A percentile compares a stretch with the other conserved stretches of the same genome.
These are phyloP conservation scores for Pyrenophora teres DNA, from an alignment of 2,329 filamentous ascomycete species.

Conservation along the genomic window DNA sequence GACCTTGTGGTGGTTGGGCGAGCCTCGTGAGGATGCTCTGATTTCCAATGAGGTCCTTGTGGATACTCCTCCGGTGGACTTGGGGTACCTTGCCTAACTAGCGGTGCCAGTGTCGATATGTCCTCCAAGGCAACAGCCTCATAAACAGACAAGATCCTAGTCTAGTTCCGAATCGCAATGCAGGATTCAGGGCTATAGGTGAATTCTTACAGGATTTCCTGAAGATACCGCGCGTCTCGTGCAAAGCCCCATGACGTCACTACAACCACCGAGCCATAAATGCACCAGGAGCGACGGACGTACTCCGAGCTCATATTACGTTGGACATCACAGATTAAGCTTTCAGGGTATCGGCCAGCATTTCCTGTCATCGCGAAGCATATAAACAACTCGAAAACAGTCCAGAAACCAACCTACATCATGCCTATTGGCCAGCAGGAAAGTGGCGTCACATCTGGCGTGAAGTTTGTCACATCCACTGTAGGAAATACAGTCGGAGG, in stretches of 20 bases:
- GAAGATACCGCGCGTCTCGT: conserved; percentile 4
- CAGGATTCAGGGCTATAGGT: background rate
- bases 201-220: conserved; percentile 5
- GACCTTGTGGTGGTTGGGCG: too few relatives aligned
- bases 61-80: too few relatives aligned
- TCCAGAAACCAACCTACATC: conserved; percentile 12
- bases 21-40: too few relatives aligned
- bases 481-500: conserved; percentile 61
- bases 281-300: conserved; percentile 6
- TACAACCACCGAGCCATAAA: conserved; percentile 6
- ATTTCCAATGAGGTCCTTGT: too few relatives aligned
- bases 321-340: conserved; percentile 11
- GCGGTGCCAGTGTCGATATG: background rate
- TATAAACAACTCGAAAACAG: conserved; percentile 2
- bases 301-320: conserved; percentile 6
- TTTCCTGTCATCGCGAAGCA: background rate
- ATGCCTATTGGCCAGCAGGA: conserved; percentile 48
- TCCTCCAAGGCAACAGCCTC: background rate
- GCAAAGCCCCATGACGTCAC: conserved; percentile 18
- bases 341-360: conserved; percentile 2
- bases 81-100: too few relatives aligned
- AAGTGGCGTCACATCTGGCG: conserved; percentile 56
- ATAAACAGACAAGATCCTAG: background rate
- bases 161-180: background rate
- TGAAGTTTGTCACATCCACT: conserved; percentile 61